Base-by-base conservation (phyloP, 23 red algal species). In the Gracilariopsis chorda region DNA sequence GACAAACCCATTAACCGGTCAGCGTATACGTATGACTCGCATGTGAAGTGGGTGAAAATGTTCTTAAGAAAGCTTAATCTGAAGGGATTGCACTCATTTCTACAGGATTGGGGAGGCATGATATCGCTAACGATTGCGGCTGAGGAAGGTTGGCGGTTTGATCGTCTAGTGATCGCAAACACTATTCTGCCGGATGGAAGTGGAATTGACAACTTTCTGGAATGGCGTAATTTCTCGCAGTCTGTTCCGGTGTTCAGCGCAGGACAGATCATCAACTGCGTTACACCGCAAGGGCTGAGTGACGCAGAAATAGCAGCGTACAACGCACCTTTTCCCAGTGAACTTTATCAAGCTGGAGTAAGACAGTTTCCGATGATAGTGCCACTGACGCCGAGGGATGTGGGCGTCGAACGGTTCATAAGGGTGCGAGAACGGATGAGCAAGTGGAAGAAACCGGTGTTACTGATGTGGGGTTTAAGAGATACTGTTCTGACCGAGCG, bases 1-100 rank as follows among this genome's bases (percentile, higher is more conserved):
- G 67, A 73, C 17, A 73, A 73, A 73, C 67, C 67, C 13, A 42
- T 73, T 4, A 73, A 73, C 17, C 67, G 67, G 20, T 73, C 67
- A 23, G 67, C 30, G 4, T 73, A 73, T 42, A 73, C 13, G 10
- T 73, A 73, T 24, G 17, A 73, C 37, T 73, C 67, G 40, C 67
- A 73, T 25, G 67, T 73, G 20, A n/a, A 0, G 3, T 73, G 67
- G 37, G 28, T 73, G 37, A 73, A 73, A 25, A 19, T 45, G 36
- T 73, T 73, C 14, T 42, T 73, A 10, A 17, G 28, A 46, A 42
- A 45, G 6, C 11, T 73, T 8, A 37, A 73, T 46, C 19, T 73
- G 12, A 20, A 12, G 24, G 7, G 37, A 2, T 23, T 73, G 67
- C 36, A 73, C 29, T 36, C 67, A 4, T 73, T 73, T 17, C n/a